Base-by-base conservation (phyloP, 495 filamentous ascomycete species). In the Daldinia bambusicola region DNA sequence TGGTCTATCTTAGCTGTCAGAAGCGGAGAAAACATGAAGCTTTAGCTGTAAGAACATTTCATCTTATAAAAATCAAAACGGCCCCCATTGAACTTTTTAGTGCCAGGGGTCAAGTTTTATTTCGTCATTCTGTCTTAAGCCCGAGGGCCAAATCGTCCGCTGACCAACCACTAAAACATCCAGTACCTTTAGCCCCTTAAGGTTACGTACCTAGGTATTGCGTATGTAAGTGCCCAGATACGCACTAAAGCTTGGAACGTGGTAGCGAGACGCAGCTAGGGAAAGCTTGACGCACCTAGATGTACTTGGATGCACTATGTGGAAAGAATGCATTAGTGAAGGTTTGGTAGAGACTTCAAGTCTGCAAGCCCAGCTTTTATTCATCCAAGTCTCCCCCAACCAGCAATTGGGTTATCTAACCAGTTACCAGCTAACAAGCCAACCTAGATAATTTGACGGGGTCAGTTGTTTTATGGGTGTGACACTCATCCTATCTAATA, bases 51-150 rank as follows among this genome's bases (percentile, higher is more conserved):
- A 12, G 40, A 14, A 48, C 22, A 48, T 48, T 20, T 18, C 9
- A 18, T 48, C 43, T 48, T 2, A 48, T 20, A 48, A 10, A 22
- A 22, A 22, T 6, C 5, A 48, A 22, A 22, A 30, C 50, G 8
- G 43, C 43, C 22, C 22, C 8, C 22, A 9, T 48, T 2, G 9
- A 48, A 9, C 0, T 55, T 43, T 41, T 53, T 70, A 66, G 59
- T 65, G 22, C 55, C 55, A 72, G 65, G 70, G 70, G 65, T 22
- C 18, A 32, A 20, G 2, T 26, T 52, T 50, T 10, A 72, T 72
- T 69, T 72, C 70, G 65, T 72, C 70, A 69, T 55, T 50, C 43
- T 65, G 60, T 68, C 26, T 58, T 48, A 36, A 62, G 55, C 43
- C 56, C 20, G 58, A 66, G 45, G 26, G 26, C 55, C 60, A 63